Base-by-base conservation (phyloP, 176 grass and related monocot genomes). In the Coix lacrymajobi region DNA sequence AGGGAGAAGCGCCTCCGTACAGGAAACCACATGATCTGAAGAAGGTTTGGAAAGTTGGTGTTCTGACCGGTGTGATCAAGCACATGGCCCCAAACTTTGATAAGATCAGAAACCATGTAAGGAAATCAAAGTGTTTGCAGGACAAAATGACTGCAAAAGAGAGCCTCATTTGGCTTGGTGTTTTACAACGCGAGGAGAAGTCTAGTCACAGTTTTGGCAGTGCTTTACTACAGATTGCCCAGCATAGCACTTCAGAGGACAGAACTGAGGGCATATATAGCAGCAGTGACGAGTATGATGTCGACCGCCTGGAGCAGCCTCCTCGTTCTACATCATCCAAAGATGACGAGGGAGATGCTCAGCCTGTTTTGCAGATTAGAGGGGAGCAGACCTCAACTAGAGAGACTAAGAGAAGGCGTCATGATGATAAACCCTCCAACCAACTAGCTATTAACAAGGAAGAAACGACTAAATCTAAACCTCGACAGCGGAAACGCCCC, bases 111-210 rank as follows among this genome's bases (percentile, higher is more conserved):
- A 72, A 84, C 16, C 73, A 22, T 36, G 87, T 87, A 14, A 36
- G 79, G 51, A 82, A 87, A 70, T 91, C 89, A 20, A 94, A 92
- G 71, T 84, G 83, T 69, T 77, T 94, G 68, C 89, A 94, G 49
- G 87, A 92, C 30, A 89, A 89, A 78, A 84, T 94, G 92, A 92
- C 75, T 19, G 80, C 84, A 72, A 94, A 78, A 83, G 92, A 94
- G 81, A 94, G 82, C 85, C 85, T 92, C 60, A 95, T 95, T 86
- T 98, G 96, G 96, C 74, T 93, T 43, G 84, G 80, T 49, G 90
- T 95, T 65, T 46, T 98, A 61, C 86, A 87, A 39, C 84, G 46
- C 41, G 90, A 95, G 76, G 90, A 98, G 85, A 92, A 73, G 62
- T 71, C 65, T 58, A 25, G 66, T 77, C 71, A 71, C 20, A 73